Conservation (phyloP, 345 rosid genomes). For the Eucalyptus sp. region DNA sequence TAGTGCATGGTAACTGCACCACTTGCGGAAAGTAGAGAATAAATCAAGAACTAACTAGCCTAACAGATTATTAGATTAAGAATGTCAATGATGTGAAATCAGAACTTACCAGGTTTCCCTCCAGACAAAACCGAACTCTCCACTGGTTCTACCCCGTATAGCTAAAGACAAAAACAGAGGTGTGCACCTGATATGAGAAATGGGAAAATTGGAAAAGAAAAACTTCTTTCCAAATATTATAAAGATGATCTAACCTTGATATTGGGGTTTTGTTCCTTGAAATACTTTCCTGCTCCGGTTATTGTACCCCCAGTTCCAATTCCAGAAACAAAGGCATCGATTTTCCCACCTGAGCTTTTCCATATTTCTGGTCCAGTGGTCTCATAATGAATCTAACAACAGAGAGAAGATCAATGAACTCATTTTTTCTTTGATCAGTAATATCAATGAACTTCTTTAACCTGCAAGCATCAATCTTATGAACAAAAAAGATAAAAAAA, state of each 20-base stretch:
- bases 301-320: slow-evolving; percentile 65
- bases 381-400: slow-evolving; percentile 47
- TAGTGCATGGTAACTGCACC: neutral
- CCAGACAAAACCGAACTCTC: slow-evolving; percentile 49
- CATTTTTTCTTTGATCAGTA: neutral
- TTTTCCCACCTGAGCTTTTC: slow-evolving; percentile 50
- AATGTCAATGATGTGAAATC: neutral
- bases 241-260: slow-evolving; percentile 30
- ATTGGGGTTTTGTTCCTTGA: slow-evolving; percentile 56
- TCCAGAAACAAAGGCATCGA: slow-evolving; percentile 53
- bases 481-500: neutral
- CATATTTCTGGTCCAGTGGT: slow-evolving; percentile 62
- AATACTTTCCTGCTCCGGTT: slow-evolving; percentile 48
- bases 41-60: neutral
- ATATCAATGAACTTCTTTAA: neutral
- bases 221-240: neutral
- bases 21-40: neutral
- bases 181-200: neutral
- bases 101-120: slow-evolving; percentile 38
- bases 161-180: slow-evolving; percentile 10
- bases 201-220: neutral
- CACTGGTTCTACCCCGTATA: slow-evolving; percentile 43
- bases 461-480: neutral
- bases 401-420: neutral
- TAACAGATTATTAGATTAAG: neutral